Conservation (phyloP, 108 stramenopile genomes). For the Fragilariopsis cylindrus region DNA sequence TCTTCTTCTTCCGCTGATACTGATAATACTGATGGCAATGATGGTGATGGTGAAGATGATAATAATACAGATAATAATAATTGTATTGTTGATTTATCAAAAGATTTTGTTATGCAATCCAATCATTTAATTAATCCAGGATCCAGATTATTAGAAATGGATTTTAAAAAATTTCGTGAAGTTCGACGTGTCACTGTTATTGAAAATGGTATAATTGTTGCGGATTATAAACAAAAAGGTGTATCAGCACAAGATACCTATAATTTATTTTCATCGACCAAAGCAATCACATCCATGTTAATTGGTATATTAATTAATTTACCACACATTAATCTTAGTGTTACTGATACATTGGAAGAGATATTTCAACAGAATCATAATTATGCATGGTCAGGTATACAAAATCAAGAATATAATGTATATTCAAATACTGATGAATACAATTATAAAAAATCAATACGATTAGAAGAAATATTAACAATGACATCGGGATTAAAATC, state of each 20-base stretch:
- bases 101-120: not conserved
- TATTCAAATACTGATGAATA: not conserved
- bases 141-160: not conserved
- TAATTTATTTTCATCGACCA: not conserved
- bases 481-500: not conserved
- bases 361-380: not conserved
- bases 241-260: not conserved
- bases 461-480: not conserved
- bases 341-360: not conserved
- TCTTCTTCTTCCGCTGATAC: too few relatives aligned
- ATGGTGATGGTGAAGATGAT: not conserved
- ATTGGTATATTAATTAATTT: not conserved
- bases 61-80: not conserved
- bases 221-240: not conserved
- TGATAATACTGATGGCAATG: too few relatives aligned
- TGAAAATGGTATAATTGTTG: not conserved
- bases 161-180: not conserved
- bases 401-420: too few relatives aligned
- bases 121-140: not conserved
- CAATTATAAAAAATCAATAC: conserved; percentile 1
- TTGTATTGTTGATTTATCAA: not conserved
- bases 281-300: not conserved
- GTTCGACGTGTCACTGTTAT: not conserved
- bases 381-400: not conserved
- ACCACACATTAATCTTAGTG: not conserved